Conservation (phyloP, 768 basidiomycete species). For the Lentinula detonsa region DNA sequence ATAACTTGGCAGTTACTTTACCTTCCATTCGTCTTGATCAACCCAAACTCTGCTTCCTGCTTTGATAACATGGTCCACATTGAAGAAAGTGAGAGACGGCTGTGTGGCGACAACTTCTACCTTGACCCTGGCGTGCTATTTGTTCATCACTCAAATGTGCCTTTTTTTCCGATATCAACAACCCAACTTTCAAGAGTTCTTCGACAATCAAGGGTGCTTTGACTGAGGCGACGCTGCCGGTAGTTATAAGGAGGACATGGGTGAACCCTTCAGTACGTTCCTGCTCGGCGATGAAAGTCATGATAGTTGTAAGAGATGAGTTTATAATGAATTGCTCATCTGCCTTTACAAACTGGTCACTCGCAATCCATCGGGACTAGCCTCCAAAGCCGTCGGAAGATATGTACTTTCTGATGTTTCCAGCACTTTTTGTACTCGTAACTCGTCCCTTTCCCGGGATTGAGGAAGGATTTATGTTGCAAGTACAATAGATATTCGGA, state of each 20-base stretch:
- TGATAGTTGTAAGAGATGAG: not conserved
- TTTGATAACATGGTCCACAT: constrained; percentile 40
- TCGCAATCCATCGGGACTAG: not conserved
- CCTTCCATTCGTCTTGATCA: constrained; percentile 91
- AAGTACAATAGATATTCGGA: not conserved
- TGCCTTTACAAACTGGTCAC: not conserved
- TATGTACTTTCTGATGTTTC: no score
- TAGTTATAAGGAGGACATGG: constrained; percentile 80
- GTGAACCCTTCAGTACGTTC: constrained; percentile 36
- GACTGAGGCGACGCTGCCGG: constrained; percentile 94
- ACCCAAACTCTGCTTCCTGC: constrained; percentile 71
- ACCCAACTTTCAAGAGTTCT: constrained; percentile 61
- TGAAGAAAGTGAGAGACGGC: constrained; percentile 72
- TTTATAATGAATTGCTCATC: not conserved
- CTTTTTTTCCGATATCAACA: constrained; percentile 10
- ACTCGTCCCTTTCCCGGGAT: not conserved
- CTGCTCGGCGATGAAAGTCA: constrained; percentile 31
- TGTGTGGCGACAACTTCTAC: constrained; percentile 84
- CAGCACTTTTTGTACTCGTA: not conserved
- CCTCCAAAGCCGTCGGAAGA: not conserved
- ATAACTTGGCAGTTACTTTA: constrained; percentile 29
- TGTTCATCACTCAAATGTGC: not conserved
- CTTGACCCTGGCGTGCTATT: constrained; percentile 66
- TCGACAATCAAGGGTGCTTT: constrained; percentile 87
- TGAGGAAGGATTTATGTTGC: no score